Conservation (phyloP, 768 basidiomycete species). For the Pisolithus orientalis region DNA sequence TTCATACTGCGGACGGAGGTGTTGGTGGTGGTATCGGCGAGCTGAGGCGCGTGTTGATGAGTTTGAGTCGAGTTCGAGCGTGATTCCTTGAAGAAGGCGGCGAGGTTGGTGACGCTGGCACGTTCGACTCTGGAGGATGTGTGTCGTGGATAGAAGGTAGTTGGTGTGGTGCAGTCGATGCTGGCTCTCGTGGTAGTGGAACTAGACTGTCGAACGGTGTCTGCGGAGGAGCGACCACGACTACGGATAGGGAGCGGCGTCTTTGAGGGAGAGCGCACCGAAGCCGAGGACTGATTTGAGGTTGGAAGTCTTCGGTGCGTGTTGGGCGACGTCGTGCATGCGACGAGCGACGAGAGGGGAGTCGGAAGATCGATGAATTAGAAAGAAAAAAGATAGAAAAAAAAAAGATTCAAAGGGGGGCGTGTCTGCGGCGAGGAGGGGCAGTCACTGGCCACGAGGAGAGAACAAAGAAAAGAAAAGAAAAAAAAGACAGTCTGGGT, state of each 20-base stretch:
- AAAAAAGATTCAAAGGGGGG: no score
- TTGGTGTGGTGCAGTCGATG: slow-evolving; percentile 35
- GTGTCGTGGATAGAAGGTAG: slow-evolving; percentile 26
- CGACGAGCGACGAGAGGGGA: slow-evolving; percentile 18
- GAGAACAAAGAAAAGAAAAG: no score
- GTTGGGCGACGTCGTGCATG: slow-evolving; percentile 37
- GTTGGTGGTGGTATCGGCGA: slow-evolving; percentile 7
- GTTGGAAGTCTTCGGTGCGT: slow-evolving; percentile 35
- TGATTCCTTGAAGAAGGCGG: slow-evolving; percentile 36
- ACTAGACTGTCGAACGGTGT: slow-evolving; percentile 21
- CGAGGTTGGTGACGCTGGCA: slow-evolving; percentile 33
- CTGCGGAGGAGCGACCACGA: slow-evolving; percentile 24
- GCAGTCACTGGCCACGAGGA: no score
- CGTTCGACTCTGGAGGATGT: slow-evolving; percentile 29
- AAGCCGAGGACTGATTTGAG: slow-evolving; percentile 46
- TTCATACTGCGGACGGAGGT: slow-evolving; percentile 36
- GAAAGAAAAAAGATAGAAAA: no score
- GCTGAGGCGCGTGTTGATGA: slow-evolving; percentile 27
- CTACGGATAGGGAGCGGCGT: slow-evolving; percentile 24
- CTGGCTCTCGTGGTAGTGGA: slow-evolving; percentile 32
- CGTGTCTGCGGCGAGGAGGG: no score
- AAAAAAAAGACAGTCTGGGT: no score
- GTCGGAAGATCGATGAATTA: no score
- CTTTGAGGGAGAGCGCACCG: slow-evolving; percentile 30
- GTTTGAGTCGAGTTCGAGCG: slow-evolving; percentile 22